These are phyloP conservation scores for Geotrichum australiense DNA, from an alignment of 1,139 yeast genomes.

Conservation along the genomic window DNA sequence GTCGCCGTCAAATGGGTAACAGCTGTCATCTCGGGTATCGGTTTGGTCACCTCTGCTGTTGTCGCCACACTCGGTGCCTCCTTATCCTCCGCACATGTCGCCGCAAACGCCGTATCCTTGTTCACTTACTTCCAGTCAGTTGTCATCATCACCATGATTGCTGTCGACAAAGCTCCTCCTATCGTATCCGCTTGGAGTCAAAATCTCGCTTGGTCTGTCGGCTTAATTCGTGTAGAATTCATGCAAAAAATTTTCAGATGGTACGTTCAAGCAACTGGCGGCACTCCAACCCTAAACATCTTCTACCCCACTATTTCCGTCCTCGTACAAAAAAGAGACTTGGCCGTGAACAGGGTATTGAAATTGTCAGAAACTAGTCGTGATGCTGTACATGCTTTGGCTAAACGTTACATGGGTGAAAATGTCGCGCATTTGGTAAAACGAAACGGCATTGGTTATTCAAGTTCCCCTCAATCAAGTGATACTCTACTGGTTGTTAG, in stretches of 20 bases:
- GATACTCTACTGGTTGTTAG: constrained; percentile 48
- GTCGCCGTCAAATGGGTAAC: constrained; percentile 96
- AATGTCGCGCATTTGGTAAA: constrained; percentile 1
- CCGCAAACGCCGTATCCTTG: constrained; percentile 85
- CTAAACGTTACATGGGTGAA: background rate
- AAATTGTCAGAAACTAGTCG: constrained; percentile 9
- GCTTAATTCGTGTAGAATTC: constrained; percentile 66
- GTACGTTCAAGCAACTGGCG: constrained; percentile 96
- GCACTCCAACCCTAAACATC: constrained; percentile 67
- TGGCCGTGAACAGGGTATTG: constrained; percentile 5
- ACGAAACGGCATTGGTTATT: constrained; percentile 7
- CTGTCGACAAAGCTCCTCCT: constrained; percentile 89
- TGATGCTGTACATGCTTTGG: constrained; percentile 10
- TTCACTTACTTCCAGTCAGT: constrained; percentile 90
- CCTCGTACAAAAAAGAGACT: constrained; percentile 59
- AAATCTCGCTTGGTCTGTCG: constrained; percentile 93
- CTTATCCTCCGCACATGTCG: constrained; percentile 92
- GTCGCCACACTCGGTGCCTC: constrained; percentile 88
- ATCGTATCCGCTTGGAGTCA: constrained; percentile 98
- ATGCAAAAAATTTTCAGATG: constrained; percentile 85
- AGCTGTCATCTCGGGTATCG: constrained; percentile 87
- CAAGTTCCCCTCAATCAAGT: constrained; percentile 19
- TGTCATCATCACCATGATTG: constrained; percentile 93
- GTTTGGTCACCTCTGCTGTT: constrained; percentile 79
- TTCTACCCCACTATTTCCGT: constrained; percentile 46